Evolutionary conservation across 108 stramenopile genomes (phyloP).

Genomic region (Cyclotella kingstonii): DNA sequence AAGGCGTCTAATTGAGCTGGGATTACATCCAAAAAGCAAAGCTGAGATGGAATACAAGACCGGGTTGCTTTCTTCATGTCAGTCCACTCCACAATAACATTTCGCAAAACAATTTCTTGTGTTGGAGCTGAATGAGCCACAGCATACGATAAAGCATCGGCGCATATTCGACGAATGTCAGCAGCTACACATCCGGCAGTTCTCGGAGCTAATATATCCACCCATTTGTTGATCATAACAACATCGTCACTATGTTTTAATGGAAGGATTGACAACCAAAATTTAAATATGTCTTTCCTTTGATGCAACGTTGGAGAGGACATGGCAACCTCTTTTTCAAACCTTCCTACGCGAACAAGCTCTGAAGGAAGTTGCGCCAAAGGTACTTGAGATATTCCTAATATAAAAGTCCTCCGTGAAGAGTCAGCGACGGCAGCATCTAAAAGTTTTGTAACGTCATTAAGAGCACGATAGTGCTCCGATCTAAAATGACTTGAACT

Average conservation of each 20-base stretch:
- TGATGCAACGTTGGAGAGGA: constrained; percentile 67
- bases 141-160: constrained; percentile 59
- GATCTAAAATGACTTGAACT: constrained; percentile 29
- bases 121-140: constrained; percentile 20
- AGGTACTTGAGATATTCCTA: constrained; percentile 53
- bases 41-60: constrained; percentile 65
- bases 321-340: constrained; percentile 72
- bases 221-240: constrained; percentile 41
- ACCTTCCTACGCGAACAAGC: constrained; percentile 61
- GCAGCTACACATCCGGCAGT: constrained; percentile 78
- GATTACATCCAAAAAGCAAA: constrained; percentile 73
- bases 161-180: constrained; percentile 65
- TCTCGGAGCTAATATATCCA: constrained; percentile 46
- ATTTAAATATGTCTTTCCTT: constrained; percentile 53
- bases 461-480: constrained; percentile 50
- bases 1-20: constrained; percentile 24
- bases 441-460: constrained; percentile 53
- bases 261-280: constrained; percentile 48
- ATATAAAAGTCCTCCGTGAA: constrained; percentile 23
- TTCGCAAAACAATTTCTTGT: neutral
- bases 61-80: constrained; percentile 63
- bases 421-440: constrained; percentile 28
- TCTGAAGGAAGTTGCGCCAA: constrained; percentile 47
- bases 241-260: neutral
- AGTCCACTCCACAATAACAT: constrained; percentile 45